Conservation (phyloP, 164 flowering plant species). For the Vitis amurensis region DNA sequence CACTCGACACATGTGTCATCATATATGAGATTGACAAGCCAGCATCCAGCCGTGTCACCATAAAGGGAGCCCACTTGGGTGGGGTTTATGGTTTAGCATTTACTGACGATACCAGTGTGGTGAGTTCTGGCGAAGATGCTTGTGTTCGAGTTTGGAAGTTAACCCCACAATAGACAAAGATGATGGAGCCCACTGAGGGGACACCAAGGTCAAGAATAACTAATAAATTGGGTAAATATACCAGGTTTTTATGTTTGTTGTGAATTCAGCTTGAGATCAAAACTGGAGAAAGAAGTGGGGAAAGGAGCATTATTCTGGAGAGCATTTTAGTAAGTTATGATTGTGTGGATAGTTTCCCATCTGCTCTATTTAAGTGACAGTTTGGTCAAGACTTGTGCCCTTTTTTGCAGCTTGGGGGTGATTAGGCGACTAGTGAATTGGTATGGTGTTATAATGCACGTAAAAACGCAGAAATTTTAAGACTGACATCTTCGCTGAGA, state of each 20-base stretch:
- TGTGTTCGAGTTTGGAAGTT: conserved; percentile 82
- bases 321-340: not conserved
- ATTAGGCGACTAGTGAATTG: not conserved
- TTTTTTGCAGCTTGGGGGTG: conserved; percentile 4
- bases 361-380: not conserved
- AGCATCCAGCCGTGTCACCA: conserved; percentile 77
- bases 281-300: not conserved
- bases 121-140: conserved; percentile 96
- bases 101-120: conserved; percentile 59
- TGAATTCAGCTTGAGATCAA: conserved; percentile 3
- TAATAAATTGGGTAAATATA: conserved; percentile 11
- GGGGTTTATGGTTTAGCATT: conserved; percentile 92
- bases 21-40: conserved; percentile 79
- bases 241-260: conserved; percentile 14
- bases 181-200: not conserved
- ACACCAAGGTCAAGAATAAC: not conserved
- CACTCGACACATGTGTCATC: conserved; percentile 85
- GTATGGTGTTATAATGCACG: not conserved
- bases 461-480: not conserved
- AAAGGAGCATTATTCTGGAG: not conserved
- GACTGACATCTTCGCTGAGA: not conserved
- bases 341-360: not conserved
- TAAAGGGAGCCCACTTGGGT: conserved; percentile 93
- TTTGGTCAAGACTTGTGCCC: not conserved
- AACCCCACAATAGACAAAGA: conserved; percentile 34